Percentiles rank a stretch among this genome's conserved stretches.
phyloP scores from a whole-genome alignment of 768 basidiomycete genomes.

The Fomitopsis serialis region DNA sequence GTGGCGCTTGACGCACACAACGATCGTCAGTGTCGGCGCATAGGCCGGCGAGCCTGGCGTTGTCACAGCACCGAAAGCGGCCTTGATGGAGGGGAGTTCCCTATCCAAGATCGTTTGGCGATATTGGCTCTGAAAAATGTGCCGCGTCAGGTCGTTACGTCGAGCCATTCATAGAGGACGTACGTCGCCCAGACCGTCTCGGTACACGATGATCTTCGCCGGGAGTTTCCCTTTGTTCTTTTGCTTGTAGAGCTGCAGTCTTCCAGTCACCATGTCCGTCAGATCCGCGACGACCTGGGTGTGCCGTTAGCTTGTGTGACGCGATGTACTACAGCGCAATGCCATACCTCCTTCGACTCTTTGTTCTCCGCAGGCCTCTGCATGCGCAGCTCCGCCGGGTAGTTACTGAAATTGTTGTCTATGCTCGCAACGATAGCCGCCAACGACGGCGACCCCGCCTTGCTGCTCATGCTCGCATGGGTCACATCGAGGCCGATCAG shows the following conservation, averaged over 20 bases:
- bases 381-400: slow-evolving; percentile 44
- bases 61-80: slow-evolving; percentile 39
- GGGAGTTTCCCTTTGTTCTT: slow-evolving; percentile 35
- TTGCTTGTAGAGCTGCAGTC: slow-evolving; percentile 35
- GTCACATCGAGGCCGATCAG: slow-evolving; percentile 84
- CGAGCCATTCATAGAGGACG: too few relatives aligned
- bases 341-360: slow-evolving; percentile 59
- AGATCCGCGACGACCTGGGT: slow-evolving; percentile 45
- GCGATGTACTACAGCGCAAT: slow-evolving; percentile 3
- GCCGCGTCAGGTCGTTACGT: too few relatives aligned
- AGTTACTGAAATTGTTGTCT: slow-evolving; percentile 41
- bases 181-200: slow-evolving; percentile 81
- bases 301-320: background rate
- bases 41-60: slow-evolving; percentile 29
- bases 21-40: slow-evolving; percentile 43
- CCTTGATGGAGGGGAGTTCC: slow-evolving; percentile 59
- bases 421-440: slow-evolving; percentile 60
- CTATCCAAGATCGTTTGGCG: slow-evolving; percentile 36
- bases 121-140: slow-evolving; percentile 60
- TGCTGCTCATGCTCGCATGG: slow-evolving; percentile 65
- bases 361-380: slow-evolving; percentile 40
- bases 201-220: slow-evolving; percentile 44
- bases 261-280: slow-evolving; percentile 41
- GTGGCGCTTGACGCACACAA: slow-evolving; percentile 54
- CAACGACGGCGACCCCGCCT: slow-evolving; percentile 73